Evolutionary conservation across 192 early-diverging fungal genomes (phyloP).

Genomic region (Rhizophlyctis rosea): DNA sequence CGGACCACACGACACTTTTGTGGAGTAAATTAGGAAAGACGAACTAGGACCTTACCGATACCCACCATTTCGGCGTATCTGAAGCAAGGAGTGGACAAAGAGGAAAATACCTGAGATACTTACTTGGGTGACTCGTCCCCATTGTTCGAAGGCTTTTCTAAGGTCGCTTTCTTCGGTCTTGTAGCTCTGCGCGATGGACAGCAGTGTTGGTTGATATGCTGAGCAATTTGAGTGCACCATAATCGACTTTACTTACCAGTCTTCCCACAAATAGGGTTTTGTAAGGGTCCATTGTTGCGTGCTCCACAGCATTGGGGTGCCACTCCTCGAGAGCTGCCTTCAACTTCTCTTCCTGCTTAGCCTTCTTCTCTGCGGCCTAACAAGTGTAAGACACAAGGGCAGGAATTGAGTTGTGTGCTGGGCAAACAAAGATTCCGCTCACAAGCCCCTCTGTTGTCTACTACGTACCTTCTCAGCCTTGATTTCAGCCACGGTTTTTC

Average conservation of each 20-base stretch:
- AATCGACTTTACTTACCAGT: constrained; percentile 47
- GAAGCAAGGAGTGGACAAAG: too few species aligned
- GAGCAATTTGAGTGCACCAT: not conserved
- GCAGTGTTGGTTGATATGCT: too few species aligned
- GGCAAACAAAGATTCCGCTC: not conserved
- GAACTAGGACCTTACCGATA: constrained; percentile 3
- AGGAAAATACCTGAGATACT: constrained; percentile 19
- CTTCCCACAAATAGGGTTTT: constrained; percentile 87
- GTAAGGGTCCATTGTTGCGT: constrained; percentile 82
- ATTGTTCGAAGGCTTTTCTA: constrained; percentile 70
- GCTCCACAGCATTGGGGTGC: constrained; percentile 71
- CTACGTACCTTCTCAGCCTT: constrained; percentile 62
- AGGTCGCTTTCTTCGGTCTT: too few species aligned
- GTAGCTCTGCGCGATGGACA: too few species aligned
- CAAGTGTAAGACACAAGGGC: not conserved
- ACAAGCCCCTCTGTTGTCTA: not conserved
- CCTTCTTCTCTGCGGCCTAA: not conserved
- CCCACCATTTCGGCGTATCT: too few species aligned
- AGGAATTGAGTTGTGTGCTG: not conserved
- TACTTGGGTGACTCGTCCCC: constrained; percentile 78
- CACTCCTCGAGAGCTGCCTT: constrained; percentile 53
- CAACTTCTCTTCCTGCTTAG: constrained; percentile 38
- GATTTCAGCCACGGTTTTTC: constrained; percentile 63
- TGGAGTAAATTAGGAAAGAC: not conserved
- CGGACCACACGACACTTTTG: constrained; percentile 68